Conservation (phyloP, 78 protist species). For the Dictyostelium capitatum region DNA sequence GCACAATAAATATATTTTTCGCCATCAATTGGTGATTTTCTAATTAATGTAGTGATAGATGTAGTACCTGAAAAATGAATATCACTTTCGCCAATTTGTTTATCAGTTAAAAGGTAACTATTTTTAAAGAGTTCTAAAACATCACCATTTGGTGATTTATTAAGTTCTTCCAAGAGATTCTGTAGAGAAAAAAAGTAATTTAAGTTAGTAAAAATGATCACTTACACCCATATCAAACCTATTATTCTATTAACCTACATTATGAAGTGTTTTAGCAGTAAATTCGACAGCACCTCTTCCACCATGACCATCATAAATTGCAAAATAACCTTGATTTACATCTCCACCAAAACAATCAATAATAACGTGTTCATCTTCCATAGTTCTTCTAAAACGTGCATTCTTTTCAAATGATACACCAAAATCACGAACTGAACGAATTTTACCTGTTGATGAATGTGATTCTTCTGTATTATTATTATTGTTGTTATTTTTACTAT, state of each 20-base stretch:
- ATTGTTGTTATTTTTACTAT: neutral
- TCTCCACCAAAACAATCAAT: constrained; percentile 74
- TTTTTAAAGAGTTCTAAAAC: constrained; percentile 33
- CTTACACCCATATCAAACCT: no score
- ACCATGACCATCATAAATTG: constrained; percentile 87
- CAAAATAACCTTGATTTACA: constrained; percentile 65
- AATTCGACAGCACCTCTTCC: constrained; percentile 85
- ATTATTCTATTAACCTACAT: constrained; percentile 5
- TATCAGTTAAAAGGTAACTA: constrained; percentile 69
- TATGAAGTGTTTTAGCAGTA: constrained; percentile 79
- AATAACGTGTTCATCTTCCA: constrained; percentile 85
- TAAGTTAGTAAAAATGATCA: neutral
- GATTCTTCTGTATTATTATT: neutral
- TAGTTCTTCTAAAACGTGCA: constrained; percentile 76
- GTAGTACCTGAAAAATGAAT: constrained; percentile 81
- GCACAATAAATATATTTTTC: constrained; percentile 77
- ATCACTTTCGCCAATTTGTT: constrained; percentile 64
- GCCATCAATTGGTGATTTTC: constrained; percentile 31
- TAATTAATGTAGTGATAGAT: constrained; percentile 68
- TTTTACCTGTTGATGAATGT: neutral
- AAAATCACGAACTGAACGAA: constrained; percentile 73
- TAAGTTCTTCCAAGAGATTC: constrained; percentile 61
- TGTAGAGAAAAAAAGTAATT: neutral
- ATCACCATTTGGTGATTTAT: constrained; percentile 65
- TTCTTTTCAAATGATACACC: constrained; percentile 75